phyloP scores from a whole-genome alignment of 148 eudicot genomes.

The Arbutus unedo region DNA sequence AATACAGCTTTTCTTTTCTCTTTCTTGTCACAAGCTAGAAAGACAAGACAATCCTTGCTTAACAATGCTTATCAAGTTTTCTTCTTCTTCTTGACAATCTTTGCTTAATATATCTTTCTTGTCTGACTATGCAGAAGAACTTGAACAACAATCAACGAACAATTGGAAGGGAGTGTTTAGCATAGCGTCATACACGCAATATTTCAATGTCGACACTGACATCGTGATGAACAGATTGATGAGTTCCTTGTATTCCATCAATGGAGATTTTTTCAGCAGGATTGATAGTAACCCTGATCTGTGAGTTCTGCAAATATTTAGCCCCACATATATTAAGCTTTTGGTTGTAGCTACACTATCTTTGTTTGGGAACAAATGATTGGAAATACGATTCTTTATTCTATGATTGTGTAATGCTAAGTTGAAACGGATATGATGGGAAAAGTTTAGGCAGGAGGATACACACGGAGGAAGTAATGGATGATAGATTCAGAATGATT shows the following conservation, averaged over 20 bases:
- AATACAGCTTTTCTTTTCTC: background rate
- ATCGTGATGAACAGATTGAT: conserved; percentile 74
- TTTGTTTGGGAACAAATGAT: no score
- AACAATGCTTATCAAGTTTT: background rate
- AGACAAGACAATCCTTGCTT: background rate
- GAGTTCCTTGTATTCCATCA: conserved; percentile 69
- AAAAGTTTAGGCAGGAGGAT: background rate
- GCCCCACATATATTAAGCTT: background rate
- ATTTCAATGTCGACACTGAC: conserved; percentile 93
- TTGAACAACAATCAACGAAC: conserved; percentile 58
- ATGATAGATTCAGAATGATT: background rate
- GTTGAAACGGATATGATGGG: background rate
- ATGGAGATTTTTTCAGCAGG: conserved; percentile 91
- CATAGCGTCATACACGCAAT: conserved; percentile 81
- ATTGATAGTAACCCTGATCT: conserved; percentile 96
- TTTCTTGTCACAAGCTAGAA: background rate
- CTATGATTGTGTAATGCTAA: background rate
- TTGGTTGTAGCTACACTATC: background rate
- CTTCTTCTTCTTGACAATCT: background rate
- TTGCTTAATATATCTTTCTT: background rate
- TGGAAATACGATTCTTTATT: background rate
- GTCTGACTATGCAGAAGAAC: conserved; percentile 52
- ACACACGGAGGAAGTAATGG: background rate
- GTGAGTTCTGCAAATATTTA: conserved; percentile 46
- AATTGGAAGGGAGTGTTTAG: conserved; percentile 82